phyloP scores from a whole-genome alignment of 2,329 filamentous ascomycete species.

The Aspergillus sp. region DNA sequence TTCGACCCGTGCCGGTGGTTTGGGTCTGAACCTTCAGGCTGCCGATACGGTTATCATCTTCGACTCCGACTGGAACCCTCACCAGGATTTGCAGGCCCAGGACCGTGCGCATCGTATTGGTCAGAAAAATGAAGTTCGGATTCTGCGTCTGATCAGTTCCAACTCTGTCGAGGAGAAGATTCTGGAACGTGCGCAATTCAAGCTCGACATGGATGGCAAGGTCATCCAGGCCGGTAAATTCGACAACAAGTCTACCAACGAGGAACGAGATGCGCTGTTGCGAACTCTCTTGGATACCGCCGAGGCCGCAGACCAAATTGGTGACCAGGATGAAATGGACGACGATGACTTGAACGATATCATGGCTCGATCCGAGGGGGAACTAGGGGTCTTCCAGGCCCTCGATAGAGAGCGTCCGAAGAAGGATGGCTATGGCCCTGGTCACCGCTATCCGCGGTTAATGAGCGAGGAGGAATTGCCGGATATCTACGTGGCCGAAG shows the following conservation, averaged over 20 bases:
- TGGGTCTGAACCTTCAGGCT: constrained; percentile 93
- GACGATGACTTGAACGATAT: constrained; percentile 95
- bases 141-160: constrained; percentile 87
- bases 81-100: constrained; percentile 97
- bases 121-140: constrained; percentile 98
- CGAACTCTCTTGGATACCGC: constrained; percentile 82
- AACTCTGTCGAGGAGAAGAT: constrained; percentile 99
- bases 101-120: constrained; percentile 99
- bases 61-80: constrained; percentile 98
- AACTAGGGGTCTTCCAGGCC: constrained; percentile 68
- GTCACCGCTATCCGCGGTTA: constrained; percentile 63
- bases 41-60: constrained; percentile 99
- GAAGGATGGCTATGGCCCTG: constrained; percentile 63
- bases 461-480: constrained; percentile 83
- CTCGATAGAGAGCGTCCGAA: constrained; percentile 68
- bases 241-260: constrained; percentile 98
- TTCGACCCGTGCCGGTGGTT: constrained; percentile 96
- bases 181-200: constrained; percentile 89
- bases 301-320: constrained; percentile 58
- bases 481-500: constrained; percentile 86
- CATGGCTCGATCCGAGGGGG: constrained; percentile 77
- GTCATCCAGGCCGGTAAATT: constrained; percentile 99
- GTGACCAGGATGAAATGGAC: constrained; percentile 95
- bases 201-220: constrained; percentile 98
- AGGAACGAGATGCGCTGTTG: constrained; percentile 93